Evolutionary conservation across 2,329 filamentous ascomycete genomes (phyloP), one percentile per base, ranked within the genome.

Genomic region (Trichoderma koningiopsis): DNA sequence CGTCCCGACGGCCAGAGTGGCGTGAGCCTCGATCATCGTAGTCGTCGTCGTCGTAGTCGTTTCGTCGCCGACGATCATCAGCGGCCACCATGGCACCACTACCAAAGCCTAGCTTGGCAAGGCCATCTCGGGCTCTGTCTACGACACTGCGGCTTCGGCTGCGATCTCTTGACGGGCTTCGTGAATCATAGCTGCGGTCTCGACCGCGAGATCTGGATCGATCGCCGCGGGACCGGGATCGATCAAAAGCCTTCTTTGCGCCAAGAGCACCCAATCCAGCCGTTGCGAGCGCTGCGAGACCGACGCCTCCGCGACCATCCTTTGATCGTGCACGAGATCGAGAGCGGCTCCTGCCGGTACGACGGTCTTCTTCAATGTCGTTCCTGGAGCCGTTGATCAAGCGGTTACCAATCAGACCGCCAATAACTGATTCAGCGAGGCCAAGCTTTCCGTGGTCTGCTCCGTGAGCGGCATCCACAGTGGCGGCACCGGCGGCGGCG

Each of bases 361-460:
- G 79, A 71, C 80, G 82, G 79, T 86, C 89, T 82, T 85, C 88
- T 76, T 85, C 89, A 77, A 88, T 91, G 76, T 86, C 88, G 79
- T 84, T 88, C 81, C 85, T 86, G 59, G 91, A 88, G 24, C 94
- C 94, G 76, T 97, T 94, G 78, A 97, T 88, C 71, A 97, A 83
- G 67, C 92, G 91, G 80, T 94, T 97, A 56, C 93, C 92, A 37
- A 95, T 88, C 57, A 97, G 86, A 79, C 95, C 95, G 76, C 94
- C 94, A 70, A 97, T 87, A 68, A 96, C 94, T 47, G 94, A 92
- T 79, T 97, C 93, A 52, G 94, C 85, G 68, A 97, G 86, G 75
- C 96, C 92, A 59, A 93, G 88, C 81, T 94, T 97, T 81, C 94
- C 90, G 78, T 92, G 90, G 74, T 91, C 88, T 22, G 86, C 84